phyloP scores from a whole-genome alignment of 441 rosid species.

The Populus hybrid region DNA sequence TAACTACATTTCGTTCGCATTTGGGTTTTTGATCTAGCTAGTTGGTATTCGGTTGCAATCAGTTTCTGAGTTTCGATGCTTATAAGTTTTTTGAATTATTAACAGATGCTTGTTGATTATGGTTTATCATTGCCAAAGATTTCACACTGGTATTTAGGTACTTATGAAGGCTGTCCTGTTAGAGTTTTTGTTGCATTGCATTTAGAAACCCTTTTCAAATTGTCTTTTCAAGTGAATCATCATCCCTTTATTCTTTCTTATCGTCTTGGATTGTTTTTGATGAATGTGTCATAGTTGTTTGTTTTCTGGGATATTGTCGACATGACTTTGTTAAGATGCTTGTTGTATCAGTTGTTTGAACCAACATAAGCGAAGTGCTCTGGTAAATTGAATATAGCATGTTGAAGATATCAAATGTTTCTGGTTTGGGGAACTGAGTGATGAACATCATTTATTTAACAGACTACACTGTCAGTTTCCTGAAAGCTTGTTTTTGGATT shows the following conservation, averaged over 20 bases:
- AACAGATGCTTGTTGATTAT: not conserved
- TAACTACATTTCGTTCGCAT: not conserved
- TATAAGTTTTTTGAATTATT: not conserved
- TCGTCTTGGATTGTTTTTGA: not conserved
- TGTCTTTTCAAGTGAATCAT: not conserved
- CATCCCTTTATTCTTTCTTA: not conserved
- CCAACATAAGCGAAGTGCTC: not conserved
- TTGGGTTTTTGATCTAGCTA: not conserved
- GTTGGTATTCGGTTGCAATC: not conserved
- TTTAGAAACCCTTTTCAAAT: not conserved
- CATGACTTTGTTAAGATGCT: not conserved
- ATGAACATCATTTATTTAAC: not conserved
- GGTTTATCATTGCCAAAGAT: not conserved
- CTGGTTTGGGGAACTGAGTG: not conserved
- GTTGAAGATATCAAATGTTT: not conserved
- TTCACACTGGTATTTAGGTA: not conserved
- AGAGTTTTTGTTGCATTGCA: not conserved
- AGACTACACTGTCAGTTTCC: not conserved
- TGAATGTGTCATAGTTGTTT: not conserved
- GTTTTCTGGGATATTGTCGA: not conserved
- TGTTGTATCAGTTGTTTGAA: not conserved
- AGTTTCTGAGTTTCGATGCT: not conserved
- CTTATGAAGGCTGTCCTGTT: not conserved
- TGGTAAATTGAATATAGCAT: not conserved
- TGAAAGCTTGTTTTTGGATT: not conserved